These are phyloP conservation scores for Phialophora macrospora DNA, from an alignment of 2,329 filamentous ascomycete genomes.

Conservation along the genomic window DNA sequence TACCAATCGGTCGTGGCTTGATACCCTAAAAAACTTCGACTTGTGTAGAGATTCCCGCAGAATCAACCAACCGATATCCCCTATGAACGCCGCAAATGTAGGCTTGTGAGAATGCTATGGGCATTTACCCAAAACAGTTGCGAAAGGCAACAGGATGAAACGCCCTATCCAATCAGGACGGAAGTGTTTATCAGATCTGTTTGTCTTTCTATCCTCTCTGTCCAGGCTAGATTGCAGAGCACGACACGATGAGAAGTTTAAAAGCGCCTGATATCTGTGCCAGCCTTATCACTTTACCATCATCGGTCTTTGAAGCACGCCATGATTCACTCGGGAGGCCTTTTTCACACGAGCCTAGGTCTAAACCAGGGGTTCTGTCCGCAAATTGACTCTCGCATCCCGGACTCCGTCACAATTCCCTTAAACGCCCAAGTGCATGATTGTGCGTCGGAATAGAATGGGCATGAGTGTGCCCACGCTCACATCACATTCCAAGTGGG, in stretches of 20 bases:
- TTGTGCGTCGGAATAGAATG: no score
- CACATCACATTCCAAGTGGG: no score
- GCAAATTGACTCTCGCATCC: neutral
- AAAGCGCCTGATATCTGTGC: neutral
- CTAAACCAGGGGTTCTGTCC: neutral
- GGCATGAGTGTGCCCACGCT: no score
- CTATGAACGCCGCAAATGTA: neutral
- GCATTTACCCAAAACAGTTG: no score
- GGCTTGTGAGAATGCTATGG: neutral
- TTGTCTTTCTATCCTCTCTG: no score
- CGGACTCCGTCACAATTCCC: neutral
- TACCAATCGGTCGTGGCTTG: neutral
- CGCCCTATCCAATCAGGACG: no score
- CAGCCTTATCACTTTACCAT: neutral
- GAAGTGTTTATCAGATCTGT: no score
- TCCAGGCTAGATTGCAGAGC: no score
- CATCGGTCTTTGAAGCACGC: neutral
- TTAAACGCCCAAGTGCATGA: neutral
- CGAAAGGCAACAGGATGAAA: no score
- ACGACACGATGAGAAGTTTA: no score
- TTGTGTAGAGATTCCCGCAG: neutral
- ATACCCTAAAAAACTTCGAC: neutral
- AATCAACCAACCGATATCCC: neutral
- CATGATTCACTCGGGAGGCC: neutral
- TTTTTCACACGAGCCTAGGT: neutral